phyloP scores from a whole-genome alignment of 768 basidiomycete genomes.

The Leccinum variicolor region DNA sequence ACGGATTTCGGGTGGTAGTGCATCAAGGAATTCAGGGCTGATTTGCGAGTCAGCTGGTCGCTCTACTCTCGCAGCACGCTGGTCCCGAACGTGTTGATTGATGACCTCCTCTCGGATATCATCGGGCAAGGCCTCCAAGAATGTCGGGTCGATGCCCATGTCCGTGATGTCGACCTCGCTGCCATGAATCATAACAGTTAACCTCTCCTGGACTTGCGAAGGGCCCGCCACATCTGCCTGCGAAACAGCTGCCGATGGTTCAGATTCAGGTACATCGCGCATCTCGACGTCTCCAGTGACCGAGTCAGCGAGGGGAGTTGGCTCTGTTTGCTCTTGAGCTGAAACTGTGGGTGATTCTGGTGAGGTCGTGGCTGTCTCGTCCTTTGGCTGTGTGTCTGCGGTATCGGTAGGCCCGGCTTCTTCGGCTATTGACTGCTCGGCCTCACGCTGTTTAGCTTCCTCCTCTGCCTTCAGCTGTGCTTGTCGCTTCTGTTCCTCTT shows the following conservation, averaged over 20 bases:
- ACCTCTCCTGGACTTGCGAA: constrained; percentile 51
- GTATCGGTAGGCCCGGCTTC: constrained; percentile 34
- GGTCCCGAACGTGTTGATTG: constrained; percentile 95
- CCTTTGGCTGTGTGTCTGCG: constrained; percentile 11
- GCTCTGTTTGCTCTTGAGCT: constrained; percentile 13
- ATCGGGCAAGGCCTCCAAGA: constrained; percentile 95
- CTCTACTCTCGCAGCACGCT: constrained; percentile 72
- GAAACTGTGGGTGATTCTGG: constrained; percentile 7
- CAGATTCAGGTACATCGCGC: constrained; percentile 35
- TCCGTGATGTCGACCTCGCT: constrained; percentile 96
- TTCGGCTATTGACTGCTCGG: constrained; percentile 30
- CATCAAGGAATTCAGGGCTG: constrained; percentile 93
- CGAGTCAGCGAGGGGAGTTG: constrained; percentile 31
- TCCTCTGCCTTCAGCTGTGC: constrained; percentile 58
- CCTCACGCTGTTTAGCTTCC: constrained; percentile 36
- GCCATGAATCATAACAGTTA: constrained; percentile 90
- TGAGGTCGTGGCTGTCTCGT: constrained; percentile 12
- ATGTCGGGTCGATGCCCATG: constrained; percentile 96
- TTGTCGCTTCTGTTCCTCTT: constrained; percentile 36
- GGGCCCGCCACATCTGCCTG: constrained; percentile 26
- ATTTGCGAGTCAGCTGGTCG: constrained; percentile 83
- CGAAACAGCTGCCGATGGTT: constrained; percentile 15
- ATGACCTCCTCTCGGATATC: constrained; percentile 99
- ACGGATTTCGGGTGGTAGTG: constrained; percentile 92
- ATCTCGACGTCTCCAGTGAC: constrained; percentile 46